Evolutionary conservation across 2,329 filamentous ascomycete species (phyloP), one percentile per base, ranked within the genome.

Genomic region (Neonectria faginata): DNA sequence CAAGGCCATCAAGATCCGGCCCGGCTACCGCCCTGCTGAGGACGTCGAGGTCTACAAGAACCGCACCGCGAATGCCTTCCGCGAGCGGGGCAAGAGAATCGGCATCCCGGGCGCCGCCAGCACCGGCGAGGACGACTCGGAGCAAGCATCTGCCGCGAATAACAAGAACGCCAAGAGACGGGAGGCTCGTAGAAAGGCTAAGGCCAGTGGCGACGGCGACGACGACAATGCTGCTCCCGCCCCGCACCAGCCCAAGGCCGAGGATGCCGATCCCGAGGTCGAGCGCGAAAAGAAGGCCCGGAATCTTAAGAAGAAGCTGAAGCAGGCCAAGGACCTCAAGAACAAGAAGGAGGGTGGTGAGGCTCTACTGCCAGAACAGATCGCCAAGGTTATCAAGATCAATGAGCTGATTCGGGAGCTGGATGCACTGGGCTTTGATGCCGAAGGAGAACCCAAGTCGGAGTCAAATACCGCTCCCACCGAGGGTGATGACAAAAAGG

Each of bases 41-140:
- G 96, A 99, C 79, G 91, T 98, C 68, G 94, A 97, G 76, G 85
- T 97, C 50, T 99, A 99, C 86, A 97, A 94, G 83, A 97, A 97
- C 79, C 90, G 92, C 62, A 94, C 91, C 1, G 94, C 94, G 54
- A 92, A 96, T 77, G 89, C 88, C 54, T 97, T 92, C 82, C 93
- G 93, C 76, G 93, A 88, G 71, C 89, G 93, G 67, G 89, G 87
- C 62, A 82, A 77, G 79, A 62, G 91, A 87, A 76, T 79, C 22
- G 79, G 79, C 22, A 86, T 97, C 5, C 92, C 93, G 4, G 95
- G 95, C 25, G 92, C 93, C 1, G 87, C 87, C 51, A 85, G 86
- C 5, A 70, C 87, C 56, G 79, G 82, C 60, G 85, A 86, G 1
- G 84, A 86, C 55, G 81, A 82, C 44, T 71, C 80, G 31, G 81